Percentiles rank a stretch among this genome's conserved stretches.
Conservation (phyloP, 2,329 filamentous ascomycete species). For the Nemania sp. region DNA sequence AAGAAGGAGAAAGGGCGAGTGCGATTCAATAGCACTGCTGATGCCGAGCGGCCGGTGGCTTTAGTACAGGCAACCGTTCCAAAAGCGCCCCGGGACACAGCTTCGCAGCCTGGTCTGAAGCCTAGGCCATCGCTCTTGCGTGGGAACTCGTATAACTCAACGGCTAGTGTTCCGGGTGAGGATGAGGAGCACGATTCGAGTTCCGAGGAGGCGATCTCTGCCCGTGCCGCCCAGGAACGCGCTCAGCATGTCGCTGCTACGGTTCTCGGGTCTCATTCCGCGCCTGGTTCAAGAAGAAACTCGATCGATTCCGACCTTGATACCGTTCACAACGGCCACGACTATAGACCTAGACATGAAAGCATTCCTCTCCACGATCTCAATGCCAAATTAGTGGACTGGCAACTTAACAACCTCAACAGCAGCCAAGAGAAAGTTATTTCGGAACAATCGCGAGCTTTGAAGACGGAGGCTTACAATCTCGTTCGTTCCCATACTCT, state of each 20-base stretch:
- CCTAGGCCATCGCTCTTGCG: slow-evolving; percentile 50
- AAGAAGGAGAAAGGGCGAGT: slow-evolving; percentile 53
- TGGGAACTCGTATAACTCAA: slow-evolving; percentile 47
- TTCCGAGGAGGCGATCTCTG: slow-evolving; percentile 41
- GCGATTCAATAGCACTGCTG: slow-evolving; percentile 53
- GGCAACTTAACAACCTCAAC: not conserved
- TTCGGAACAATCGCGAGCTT: slow-evolving; percentile 35
- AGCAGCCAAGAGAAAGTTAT: slow-evolving; percentile 20
- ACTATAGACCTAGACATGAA: slow-evolving; percentile 31
- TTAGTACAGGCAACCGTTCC: slow-evolving; percentile 27
- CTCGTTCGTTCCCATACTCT: slow-evolving; percentile 50
- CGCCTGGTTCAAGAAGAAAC: slow-evolving; percentile 41
- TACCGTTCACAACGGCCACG: slow-evolving; percentile 37
- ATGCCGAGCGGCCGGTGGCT: slow-evolving; percentile 37
- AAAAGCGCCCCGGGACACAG: slow-evolving; percentile 20
- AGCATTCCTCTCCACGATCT: slow-evolving; percentile 44
- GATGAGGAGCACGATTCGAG: slow-evolving; percentile 33
- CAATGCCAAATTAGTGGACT: slow-evolving; percentile 19
- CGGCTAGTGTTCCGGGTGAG: slow-evolving; percentile 40
- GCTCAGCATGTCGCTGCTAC: slow-evolving; percentile 49
- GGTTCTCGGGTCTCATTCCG: slow-evolving; percentile 44
- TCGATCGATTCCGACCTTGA: slow-evolving; percentile 47
- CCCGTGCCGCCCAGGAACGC: slow-evolving; percentile 50
- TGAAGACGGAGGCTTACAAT: slow-evolving; percentile 47
- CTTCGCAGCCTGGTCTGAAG: slow-evolving; percentile 33